Conservation (phyloP, 2,329 filamentous ascomycete species). For the Orbilia ellipsospora region DNA sequence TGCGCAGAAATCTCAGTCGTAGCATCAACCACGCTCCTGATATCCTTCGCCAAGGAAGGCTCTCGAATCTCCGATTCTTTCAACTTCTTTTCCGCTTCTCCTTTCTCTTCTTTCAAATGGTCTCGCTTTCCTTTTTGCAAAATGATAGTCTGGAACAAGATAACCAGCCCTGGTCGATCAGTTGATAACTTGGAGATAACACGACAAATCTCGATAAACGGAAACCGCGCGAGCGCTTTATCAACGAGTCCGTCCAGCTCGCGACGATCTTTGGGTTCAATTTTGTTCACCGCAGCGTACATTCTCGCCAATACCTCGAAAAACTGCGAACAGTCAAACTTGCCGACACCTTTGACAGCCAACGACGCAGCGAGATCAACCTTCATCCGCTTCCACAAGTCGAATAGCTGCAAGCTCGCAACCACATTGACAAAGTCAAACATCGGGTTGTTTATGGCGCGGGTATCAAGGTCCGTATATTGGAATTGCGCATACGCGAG, state of each 20-base stretch:
- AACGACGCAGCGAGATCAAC: not conserved
- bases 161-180: not conserved
- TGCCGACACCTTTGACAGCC: not conserved
- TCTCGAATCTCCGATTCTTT: not conserved
- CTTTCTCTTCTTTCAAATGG: not conserved
- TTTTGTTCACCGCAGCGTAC: not conserved
- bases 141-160: not conserved
- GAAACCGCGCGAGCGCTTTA: not conserved
- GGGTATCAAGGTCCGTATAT: not conserved
- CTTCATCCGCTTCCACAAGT: constrained; percentile 1
- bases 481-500: not conserved
- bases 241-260: not conserved
- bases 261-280: not conserved
- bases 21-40: constrained; percentile 6
- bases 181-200: not conserved
- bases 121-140: not conserved
- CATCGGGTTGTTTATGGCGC: not conserved
- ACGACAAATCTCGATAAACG: constrained; percentile 6
- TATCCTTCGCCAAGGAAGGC: not conserved
- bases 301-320: not conserved
- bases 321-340: not conserved
- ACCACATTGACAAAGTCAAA: not conserved
- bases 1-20: not conserved
- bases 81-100: not conserved
- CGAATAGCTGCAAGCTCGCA: not conserved